Base-by-base conservation (phyloP, 164 flowering plant genomes). In the Berberis vulgaris region DNA sequence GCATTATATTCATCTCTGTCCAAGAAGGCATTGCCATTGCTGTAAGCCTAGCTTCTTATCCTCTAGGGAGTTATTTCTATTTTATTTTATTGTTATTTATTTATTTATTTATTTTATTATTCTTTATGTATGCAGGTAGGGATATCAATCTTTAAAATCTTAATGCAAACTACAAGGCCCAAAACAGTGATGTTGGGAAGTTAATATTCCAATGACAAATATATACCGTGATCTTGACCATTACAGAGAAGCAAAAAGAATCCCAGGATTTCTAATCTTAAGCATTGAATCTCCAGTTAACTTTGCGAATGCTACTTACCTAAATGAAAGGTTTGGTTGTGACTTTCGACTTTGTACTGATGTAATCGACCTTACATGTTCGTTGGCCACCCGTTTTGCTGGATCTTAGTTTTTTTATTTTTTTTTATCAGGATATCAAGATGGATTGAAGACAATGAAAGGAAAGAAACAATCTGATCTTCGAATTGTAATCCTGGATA, bases 101-200 rank as follows among this genome's bases (percentile, higher is more conserved):
- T n/a, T n/a, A n/a, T n/a, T 5, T 4, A 7, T 3, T 52, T 9
- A 52, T 10, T 10, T 26, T 10, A 10, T 52, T 52, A 2, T 12
- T 11, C n/a, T 7, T 7, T 11, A 47, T 47, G 12, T 52, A 26
- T 71, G 54, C 71, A 93, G 98, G 89, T 90, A 9, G 96, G 87
- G 3, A 73, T 91, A 61, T 94, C 99, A 0, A 67, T 94, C 7
- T 83, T 94, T 68, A 94, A 87, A 84, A 59, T 94, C 53, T 77
- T 94, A 1, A 50, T 94, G 71, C 99, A 94, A 74, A 66, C 85
- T 13, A 86, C 95, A 1, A 79, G 99, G 75, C 99, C 99, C 6
- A 88, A 84, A 67, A 87, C 85, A 6, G 83, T 72, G 67, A 66
- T 81, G 66, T 49, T 94, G 61, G 99, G 99, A n/a, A 87, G n/a